These are phyloP conservation scores for Neurospora sp. DNA, from an alignment of 495 filamentous ascomycete genomes.

Conservation along the genomic window DNA sequence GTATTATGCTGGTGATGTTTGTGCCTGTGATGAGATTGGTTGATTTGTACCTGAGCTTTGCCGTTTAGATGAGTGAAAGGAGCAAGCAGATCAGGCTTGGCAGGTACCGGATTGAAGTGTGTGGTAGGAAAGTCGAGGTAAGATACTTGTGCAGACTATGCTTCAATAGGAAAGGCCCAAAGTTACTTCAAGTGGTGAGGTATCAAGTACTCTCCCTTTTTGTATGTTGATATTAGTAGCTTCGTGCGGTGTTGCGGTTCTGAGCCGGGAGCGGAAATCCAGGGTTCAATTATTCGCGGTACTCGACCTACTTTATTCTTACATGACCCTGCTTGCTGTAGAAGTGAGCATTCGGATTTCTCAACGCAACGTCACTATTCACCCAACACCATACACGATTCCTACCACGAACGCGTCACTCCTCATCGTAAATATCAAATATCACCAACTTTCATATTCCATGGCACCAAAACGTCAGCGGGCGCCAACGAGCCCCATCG, in stretches of 20 bases:
- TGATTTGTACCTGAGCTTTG: not conserved
- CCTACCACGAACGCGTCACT: not conserved
- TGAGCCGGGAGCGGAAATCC: not conserved
- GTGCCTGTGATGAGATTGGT: not conserved
- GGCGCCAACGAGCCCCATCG: conserved; percentile 29
- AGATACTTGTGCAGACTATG: not conserved
- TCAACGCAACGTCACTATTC: not conserved
- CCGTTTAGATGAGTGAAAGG: not conserved
- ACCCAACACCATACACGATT: not conserved
- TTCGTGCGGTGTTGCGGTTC: not conserved
- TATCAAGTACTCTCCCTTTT: not conserved
- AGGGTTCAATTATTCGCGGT: not conserved
- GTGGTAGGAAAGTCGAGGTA: not conserved
- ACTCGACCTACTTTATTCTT: not conserved
- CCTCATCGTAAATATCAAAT: not conserved
- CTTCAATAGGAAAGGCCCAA: not conserved
- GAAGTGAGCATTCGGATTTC: not conserved
- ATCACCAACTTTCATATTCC: not conserved
- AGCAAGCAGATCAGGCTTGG: not conserved
- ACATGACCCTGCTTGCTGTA: not conserved
- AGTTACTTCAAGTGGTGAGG: not conserved
- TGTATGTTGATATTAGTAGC: not conserved
- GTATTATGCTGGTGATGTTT: not conserved
- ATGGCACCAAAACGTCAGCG: conserved; percentile 23
- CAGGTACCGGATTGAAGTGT: not conserved